These are phyloP conservation scores for Ceratocystiopsis minuta DNA, from an alignment of 2,329 filamentous ascomycete genomes.

Conservation along the genomic window DNA sequence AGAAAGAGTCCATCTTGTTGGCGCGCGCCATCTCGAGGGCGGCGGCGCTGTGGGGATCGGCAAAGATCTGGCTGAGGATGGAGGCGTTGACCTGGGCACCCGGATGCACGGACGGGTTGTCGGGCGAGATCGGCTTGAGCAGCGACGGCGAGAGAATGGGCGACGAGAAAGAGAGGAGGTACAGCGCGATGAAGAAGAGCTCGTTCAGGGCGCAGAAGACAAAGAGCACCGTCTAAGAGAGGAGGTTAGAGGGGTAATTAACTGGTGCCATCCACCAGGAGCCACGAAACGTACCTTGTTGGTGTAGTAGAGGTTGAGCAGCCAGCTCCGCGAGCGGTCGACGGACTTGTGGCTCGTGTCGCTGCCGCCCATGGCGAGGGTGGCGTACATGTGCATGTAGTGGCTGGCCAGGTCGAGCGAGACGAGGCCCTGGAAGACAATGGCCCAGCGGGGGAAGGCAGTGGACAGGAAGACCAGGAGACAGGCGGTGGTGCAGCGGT, in stretches of 20 bases:
- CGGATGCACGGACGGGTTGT: conserved; percentile 37
- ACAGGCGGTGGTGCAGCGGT: conserved; percentile 91
- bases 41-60: conserved; percentile 78
- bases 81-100: conserved; percentile 54
- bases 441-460: conserved; percentile 84
- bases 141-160: conserved; percentile 77
- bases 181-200: conserved; percentile 93
- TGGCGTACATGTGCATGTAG: conserved; percentile 99
- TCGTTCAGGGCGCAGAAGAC: conserved; percentile 82
- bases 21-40: conserved; percentile 83
- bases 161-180: conserved; percentile 91
- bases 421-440: conserved; percentile 87
- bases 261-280: neutral
- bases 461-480: conserved; percentile 86
- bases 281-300: conserved; percentile 50
- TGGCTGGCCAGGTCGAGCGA: conserved; percentile 86
- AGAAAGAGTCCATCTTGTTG: conserved; percentile 54
- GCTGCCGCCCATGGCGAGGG: conserved; percentile 67
- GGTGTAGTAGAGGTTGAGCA: conserved; percentile 90
- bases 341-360: conserved; percentile 84
- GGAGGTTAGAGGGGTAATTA: neutral
- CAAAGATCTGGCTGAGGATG: conserved; percentile 57
- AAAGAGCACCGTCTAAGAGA: conserved; percentile 63
- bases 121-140: conserved; percentile 37
- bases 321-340: conserved; percentile 69